Conservation (phyloP, 441 rosid species). For the Codiaeum variegatum region DNA sequence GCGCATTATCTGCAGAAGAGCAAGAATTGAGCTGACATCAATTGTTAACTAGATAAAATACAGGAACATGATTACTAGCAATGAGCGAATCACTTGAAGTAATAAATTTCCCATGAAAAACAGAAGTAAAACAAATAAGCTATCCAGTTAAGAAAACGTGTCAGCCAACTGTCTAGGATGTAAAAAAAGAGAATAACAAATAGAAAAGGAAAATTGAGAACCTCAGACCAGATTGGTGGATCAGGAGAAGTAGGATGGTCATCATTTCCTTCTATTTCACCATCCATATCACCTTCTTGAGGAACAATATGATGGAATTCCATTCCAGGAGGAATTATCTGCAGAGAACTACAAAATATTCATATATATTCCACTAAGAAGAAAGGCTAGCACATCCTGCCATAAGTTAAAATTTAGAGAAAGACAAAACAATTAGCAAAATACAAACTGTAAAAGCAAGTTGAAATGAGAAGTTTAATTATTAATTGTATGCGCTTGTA, state of each 20-base stretch:
- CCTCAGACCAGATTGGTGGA: conserved; percentile 91
- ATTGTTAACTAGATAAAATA: not conserved
- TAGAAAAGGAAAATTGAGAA: conserved; percentile 23
- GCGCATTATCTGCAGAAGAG: conserved; percentile 72
- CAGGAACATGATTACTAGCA: not conserved
- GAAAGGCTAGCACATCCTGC: not conserved
- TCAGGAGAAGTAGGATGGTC: conserved; percentile 68
- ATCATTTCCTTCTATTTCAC: conserved; percentile 66
- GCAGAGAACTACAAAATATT: conserved; percentile 15
- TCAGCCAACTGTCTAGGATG: not conserved
- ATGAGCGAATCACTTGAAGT: not conserved
- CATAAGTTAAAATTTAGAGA: not conserved
- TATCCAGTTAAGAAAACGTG: no score
- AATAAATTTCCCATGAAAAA: not conserved
- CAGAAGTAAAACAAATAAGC: not conserved
- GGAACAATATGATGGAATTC: conserved; percentile 87
- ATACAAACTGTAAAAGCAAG: not conserved
- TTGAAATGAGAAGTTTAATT: not conserved
- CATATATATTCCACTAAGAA: not conserved
- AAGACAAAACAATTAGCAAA: not conserved
- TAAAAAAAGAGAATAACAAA: not conserved
- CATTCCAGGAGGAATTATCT: conserved; percentile 96
- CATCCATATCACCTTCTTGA: conserved; percentile 76
- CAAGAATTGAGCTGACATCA: not conserved
- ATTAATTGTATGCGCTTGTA: not conserved